Base-by-base conservation (phyloP, 1,139 yeast genomes). In the Suhomyces bolitotheri region DNA sequence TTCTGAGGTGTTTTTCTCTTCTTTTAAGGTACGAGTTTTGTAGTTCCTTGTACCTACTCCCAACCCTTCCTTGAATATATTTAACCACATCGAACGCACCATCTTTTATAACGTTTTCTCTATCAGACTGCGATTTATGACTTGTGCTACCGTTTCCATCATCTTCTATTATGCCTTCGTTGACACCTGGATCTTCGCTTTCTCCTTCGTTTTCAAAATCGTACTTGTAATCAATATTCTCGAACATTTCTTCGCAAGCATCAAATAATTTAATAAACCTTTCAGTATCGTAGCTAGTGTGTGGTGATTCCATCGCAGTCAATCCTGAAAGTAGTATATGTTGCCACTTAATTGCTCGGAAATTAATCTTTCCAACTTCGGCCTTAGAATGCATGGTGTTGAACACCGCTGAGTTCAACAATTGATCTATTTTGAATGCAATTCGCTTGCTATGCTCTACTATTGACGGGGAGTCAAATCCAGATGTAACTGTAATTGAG, bases 281-380 rank as follows among this genome's bases (percentile, higher is more conserved):
- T 1, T 34, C 37, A 1, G 49, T 43, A 22, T 51, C 39, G 19
- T 45, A 36, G 4, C 26, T 27, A 7, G 31, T 12, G 13, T 43
- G 34, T 2, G 54, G 54, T 1, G 46, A 25, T 26, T 50, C 49
- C 16, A 49, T 53, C 7, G 41, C 41, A 16, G 47, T 45, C 16
- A 57, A 34, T 2, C 57, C 56, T 14, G 60, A 48, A 21, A 52
- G 35, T 8, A 64, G 36, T 1, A 64, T 49, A 14, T 62, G 60
- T 29, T 52, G 57, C 71, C 71, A 66, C 22, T 49, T 44, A 10
- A 50, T 35, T 6, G 37, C 9, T 26, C 34, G 14, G 8, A 8
- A 17, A 6, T 22, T 12, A 21, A 5, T 22, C 20, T 14, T 46
- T 21, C 5, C 24, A 22, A 36, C 53, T 55, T 33, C 38, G 14